Percentiles rank a stretch among this genome's conserved stretches.
Evolutionary conservation across 2,329 filamentous ascomycete genomes (phyloP).

Genomic region (Calonectria pauciramosa): DNA sequence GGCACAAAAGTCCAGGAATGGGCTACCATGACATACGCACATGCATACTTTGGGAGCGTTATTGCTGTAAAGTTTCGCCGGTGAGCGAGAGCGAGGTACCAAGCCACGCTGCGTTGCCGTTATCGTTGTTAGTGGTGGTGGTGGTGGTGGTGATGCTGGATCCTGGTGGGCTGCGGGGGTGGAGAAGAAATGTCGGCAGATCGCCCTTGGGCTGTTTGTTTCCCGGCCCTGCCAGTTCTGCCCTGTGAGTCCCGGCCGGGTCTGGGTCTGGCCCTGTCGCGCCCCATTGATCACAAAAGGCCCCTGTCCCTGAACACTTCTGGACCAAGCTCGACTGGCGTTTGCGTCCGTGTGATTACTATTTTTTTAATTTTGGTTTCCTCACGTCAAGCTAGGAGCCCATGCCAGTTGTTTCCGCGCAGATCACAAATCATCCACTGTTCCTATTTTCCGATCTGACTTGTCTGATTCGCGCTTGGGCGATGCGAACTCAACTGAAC

Average conservation of each 20-base stretch:
- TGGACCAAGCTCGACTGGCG: neutral
- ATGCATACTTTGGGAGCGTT: neutral
- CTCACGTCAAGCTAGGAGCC: neutral
- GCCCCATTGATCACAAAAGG: neutral
- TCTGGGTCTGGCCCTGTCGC: neutral
- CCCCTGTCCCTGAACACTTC: neutral
- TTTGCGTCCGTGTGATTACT: neutral
- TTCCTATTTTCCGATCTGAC: conserved; percentile 1
- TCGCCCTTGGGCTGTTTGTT: conserved; percentile 6
- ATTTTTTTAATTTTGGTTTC: neutral
- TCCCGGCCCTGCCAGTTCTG: conserved; percentile 7
- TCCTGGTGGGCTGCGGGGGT: conserved; percentile 3
- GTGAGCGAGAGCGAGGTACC: neutral
- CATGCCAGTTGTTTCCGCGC: neutral
- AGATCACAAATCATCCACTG: neutral
- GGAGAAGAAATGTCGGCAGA: conserved; percentile 12
- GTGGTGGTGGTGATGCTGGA: neutral
- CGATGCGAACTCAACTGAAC: neutral
- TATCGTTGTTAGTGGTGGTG: neutral
- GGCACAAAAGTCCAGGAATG: neutral
- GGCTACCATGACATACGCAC: neutral
- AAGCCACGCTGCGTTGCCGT: neutral
- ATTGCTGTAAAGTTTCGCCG: neutral
- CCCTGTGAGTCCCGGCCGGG: conserved; percentile 10
- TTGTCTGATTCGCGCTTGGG: neutral